These are phyloP conservation scores for Aureobasidium sp. DNA, from an alignment of 2,329 filamentous ascomycete genomes.

Conservation along the genomic window DNA sequence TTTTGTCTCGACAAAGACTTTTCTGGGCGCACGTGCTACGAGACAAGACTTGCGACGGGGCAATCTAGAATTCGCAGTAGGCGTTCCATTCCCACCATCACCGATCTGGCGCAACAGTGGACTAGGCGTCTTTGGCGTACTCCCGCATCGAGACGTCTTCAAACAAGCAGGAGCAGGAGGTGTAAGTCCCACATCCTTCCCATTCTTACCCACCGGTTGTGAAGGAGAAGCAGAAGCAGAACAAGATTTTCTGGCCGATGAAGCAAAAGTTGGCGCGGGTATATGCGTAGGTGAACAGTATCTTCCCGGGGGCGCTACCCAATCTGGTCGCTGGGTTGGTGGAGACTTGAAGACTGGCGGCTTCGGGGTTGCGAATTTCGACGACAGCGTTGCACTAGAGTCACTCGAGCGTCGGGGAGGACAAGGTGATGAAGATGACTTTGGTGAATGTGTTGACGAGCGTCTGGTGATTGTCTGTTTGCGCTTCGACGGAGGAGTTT, in stretches of 20 bases:
- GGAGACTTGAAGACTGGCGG: neutral
- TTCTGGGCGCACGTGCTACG: neutral
- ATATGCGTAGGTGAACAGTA: neutral
- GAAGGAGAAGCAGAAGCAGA: neutral
- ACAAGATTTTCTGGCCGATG: neutral
- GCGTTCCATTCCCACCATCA: neutral
- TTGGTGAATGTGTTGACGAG: neutral
- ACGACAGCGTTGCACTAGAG: neutral
- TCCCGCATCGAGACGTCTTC: neutral
- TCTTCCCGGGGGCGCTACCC: neutral
- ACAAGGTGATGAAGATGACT: neutral
- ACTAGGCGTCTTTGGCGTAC: neutral
- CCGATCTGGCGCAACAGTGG: neutral
- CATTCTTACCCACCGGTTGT: neutral
- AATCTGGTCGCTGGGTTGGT: neutral
- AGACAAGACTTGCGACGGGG: too few relatives aligned
- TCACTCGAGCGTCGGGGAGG: neutral
- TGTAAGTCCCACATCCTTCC: neutral
- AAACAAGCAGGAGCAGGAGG: neutral
- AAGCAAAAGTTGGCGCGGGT: neutral
- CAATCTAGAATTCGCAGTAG: neutral
- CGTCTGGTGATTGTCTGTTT: neutral
- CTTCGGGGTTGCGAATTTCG: neutral
- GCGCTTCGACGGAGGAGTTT: neutral
- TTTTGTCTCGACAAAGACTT: too few relatives aligned